These are phyloP conservation scores for Fusarium sp. DNA, from an alignment of 2,329 filamentous ascomycete species.

Conservation along the genomic window DNA sequence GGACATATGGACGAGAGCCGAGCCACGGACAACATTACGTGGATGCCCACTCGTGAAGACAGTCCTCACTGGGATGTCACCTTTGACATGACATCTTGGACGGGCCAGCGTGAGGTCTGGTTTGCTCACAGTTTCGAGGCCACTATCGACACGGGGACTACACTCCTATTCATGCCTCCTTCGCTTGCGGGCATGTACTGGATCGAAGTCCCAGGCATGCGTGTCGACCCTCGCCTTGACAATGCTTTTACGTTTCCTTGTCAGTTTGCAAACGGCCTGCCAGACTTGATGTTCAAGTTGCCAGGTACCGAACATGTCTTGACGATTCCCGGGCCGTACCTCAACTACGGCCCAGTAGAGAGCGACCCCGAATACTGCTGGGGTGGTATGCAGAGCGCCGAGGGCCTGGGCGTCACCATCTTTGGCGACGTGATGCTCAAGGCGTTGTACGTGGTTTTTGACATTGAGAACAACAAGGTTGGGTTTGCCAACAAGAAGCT, in stretches of 20 bases:
- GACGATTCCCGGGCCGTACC: constrained; percentile 68
- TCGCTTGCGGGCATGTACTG: constrained; percentile 75
- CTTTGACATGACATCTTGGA: constrained; percentile 65
- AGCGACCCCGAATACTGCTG: constrained; percentile 73
- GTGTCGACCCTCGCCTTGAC: constrained; percentile 60
- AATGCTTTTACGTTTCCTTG: constrained; percentile 74
- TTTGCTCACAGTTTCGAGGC: constrained; percentile 64
- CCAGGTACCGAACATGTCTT: constrained; percentile 65
- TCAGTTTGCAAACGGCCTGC: constrained; percentile 66
- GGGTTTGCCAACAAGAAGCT: constrained; percentile 64
- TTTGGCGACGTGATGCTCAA: constrained; percentile 87
- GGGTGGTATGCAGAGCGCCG: constrained; percentile 79
- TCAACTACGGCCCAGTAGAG: constrained; percentile 69
- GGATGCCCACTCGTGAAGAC: constrained; percentile 55
- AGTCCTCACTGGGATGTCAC: constrained; percentile 59
- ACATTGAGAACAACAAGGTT: constrained; percentile 60
- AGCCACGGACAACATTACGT: constrained; percentile 60
- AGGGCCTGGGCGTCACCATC: constrained; percentile 70
- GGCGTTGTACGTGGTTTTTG: constrained; percentile 82
- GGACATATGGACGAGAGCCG: constrained; percentile 62
- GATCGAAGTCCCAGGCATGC: constrained; percentile 66
- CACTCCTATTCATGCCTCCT: constrained; percentile 73
- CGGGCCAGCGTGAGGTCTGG: constrained; percentile 66
- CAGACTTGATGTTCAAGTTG: constrained; percentile 70
- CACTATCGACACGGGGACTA: constrained; percentile 79